A percentile compares a stretch with the other conserved stretches of the same genome.
phyloP scores from a whole-genome alignment of 129 eudicot species.

The Deinandra increscens region DNA sequence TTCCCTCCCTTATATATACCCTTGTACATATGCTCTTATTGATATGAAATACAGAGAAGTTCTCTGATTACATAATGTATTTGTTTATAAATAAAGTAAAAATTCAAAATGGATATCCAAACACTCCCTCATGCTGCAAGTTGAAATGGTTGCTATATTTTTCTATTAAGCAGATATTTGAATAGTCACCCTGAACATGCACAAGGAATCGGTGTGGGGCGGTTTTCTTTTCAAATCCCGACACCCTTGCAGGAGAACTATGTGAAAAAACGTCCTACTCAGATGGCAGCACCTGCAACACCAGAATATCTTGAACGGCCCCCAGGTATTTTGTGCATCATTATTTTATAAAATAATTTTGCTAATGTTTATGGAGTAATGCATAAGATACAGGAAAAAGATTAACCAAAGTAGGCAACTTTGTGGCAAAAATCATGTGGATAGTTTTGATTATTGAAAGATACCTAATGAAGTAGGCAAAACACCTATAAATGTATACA shows the following conservation, averaged over 20 bases:
- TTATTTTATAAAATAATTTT: neutral
- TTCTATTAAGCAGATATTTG: conserved; percentile 46
- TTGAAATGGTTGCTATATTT: neutral
- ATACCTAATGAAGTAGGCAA: neutral
- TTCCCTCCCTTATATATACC: too few species aligned
- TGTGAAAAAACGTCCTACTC: conserved; percentile 55
- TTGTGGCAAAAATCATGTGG: neutral
- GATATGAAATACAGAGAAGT: too few species aligned
- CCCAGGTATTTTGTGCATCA: conserved; percentile 34
- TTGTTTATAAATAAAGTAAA: too few species aligned
- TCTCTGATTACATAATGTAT: too few species aligned
- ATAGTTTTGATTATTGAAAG: neutral
- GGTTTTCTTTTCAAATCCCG: conserved; percentile 81
- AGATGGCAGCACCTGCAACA: conserved; percentile 23
- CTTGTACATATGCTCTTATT: too few species aligned
- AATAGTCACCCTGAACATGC: conserved; percentile 50
- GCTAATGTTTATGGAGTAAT: neutral
- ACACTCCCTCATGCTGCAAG: neutral
- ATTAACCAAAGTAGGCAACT: neutral
- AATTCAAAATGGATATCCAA: too few species aligned
- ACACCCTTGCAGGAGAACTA: conserved; percentile 70
- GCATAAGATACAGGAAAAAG: neutral
- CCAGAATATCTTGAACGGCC: conserved; percentile 36
- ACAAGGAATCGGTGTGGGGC: conserved; percentile 46
- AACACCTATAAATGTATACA: neutral